These are phyloP conservation scores for Gloeopeniophorella convolvens DNA, from an alignment of 768 basidiomycete species.

Conservation along the genomic window DNA sequence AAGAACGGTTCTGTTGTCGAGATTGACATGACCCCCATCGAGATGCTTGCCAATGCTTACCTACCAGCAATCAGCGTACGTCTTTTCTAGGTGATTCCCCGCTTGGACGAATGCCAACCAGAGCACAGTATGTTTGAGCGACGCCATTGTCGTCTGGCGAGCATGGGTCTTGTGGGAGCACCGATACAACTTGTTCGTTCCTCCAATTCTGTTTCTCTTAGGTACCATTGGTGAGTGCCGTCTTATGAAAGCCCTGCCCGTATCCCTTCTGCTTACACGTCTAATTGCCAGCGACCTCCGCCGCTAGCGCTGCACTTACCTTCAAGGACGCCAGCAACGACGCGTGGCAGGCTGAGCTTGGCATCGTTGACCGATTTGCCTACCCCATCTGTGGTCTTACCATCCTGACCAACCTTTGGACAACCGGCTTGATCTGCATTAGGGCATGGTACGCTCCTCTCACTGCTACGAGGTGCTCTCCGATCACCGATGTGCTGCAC, in stretches of 20 bases:
- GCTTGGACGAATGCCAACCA: not conserved
- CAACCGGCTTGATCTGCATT: slow-evolving; percentile 10
- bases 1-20: no score
- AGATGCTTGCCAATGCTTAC: not conserved
- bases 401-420: slow-evolving; percentile 9
- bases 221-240: not conserved
- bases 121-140: no score
- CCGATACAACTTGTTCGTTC: no score
- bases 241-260: not conserved
- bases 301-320: not conserved
- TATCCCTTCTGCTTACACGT: not conserved
- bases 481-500: no score
- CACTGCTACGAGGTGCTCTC: no score
- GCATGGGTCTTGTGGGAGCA: no score
- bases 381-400: not conserved
- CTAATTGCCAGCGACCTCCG: not conserved
- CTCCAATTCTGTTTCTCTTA: no score
- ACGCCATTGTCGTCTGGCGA: no score
- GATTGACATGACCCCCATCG: not conserved
- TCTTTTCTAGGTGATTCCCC: no score
- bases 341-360: not conserved
- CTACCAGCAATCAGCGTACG: not conserved
- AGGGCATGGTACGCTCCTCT: slow-evolving; percentile 1
- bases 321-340: not conserved
- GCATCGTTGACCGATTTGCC: not conserved